These are phyloP conservation scores for Thermochaetoides dissita DNA, from an alignment of 2,329 filamentous ascomycete species.

Conservation along the genomic window DNA sequence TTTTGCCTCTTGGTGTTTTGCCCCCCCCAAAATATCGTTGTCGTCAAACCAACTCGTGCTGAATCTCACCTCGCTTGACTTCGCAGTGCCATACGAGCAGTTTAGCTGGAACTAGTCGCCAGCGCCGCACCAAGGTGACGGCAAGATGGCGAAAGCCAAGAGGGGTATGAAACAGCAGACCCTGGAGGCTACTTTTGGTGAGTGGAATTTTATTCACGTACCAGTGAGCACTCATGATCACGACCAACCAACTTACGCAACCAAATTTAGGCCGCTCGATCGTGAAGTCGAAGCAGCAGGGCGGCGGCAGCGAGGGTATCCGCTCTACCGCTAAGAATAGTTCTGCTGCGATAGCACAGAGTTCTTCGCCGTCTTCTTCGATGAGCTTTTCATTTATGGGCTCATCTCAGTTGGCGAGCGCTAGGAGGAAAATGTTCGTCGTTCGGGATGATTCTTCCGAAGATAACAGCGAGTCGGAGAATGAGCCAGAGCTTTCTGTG, in stretches of 20 bases:
- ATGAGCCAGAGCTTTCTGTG: neutral
- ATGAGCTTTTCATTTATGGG: neutral
- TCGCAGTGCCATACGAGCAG: no score
- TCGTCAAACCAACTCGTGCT: no score
- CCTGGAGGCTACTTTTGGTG: constrained; percentile 16
- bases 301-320: neutral
- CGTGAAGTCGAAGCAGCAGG: neutral
- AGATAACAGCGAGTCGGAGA: neutral
- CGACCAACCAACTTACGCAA: no score
- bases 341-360: neutral
- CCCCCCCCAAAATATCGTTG: no score
- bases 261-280: constrained; percentile 5
- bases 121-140: neutral
- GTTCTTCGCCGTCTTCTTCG: constrained; percentile 1
- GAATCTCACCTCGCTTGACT: no score
- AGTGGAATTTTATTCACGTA: neutral
- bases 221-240: no score
- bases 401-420: constrained; percentile 2
- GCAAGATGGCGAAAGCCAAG: constrained; percentile 6
- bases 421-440: neutral
- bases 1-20: no score
- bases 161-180: constrained; percentile 13
- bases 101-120: no score
- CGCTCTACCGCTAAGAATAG: neutral
- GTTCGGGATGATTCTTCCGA: neutral